These are phyloP conservation scores for Stagonosporopsis rhizophila DNA, from an alignment of 2,329 filamentous ascomycete species.

Conservation along the genomic window DNA sequence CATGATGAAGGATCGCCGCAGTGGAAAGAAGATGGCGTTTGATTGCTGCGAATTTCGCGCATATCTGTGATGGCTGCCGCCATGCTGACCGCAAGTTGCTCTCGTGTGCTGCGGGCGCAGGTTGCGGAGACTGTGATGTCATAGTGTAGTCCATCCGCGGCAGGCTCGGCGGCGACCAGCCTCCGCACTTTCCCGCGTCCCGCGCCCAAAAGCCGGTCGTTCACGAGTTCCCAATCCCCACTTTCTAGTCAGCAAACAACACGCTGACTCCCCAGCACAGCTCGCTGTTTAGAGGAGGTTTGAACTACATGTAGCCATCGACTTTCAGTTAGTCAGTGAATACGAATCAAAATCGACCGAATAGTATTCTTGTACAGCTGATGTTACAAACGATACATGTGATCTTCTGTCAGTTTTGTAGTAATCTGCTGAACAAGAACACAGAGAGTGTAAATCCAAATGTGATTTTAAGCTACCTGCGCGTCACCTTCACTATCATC, in stretches of 20 bases:
- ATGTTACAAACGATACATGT: too few relatives aligned
- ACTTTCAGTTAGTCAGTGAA: too few relatives aligned
- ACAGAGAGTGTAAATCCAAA: too few relatives aligned
- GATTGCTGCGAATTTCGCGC: constrained; percentile 29
- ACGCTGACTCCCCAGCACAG: too few relatives aligned
- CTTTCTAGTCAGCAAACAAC: too few relatives aligned
- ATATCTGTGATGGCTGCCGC: constrained; percentile 17
- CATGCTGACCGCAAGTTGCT: constrained; percentile 27
- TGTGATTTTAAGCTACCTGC: too few relatives aligned
- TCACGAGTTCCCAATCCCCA: neutral
- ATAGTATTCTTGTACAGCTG: too few relatives aligned
- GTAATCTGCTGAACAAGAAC: too few relatives aligned
- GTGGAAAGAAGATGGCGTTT: constrained; percentile 18
- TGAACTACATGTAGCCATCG: too few relatives aligned
- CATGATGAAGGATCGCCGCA: constrained; percentile 25
- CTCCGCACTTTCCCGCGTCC: constrained; percentile 8
- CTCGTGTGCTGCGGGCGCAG: constrained; percentile 11
- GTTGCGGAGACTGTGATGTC: constrained; percentile 4
- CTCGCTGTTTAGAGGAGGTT: too few relatives aligned
- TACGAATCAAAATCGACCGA: too few relatives aligned
- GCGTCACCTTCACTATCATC: neutral
- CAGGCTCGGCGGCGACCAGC: neutral
- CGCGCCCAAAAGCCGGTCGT: neutral
- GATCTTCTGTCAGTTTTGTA: too few relatives aligned
- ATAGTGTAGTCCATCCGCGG: neutral